Conservation (phyloP, 1,284 basidiomycete genomes). For the Cutaneotrichosporon spelunceum region DNA sequence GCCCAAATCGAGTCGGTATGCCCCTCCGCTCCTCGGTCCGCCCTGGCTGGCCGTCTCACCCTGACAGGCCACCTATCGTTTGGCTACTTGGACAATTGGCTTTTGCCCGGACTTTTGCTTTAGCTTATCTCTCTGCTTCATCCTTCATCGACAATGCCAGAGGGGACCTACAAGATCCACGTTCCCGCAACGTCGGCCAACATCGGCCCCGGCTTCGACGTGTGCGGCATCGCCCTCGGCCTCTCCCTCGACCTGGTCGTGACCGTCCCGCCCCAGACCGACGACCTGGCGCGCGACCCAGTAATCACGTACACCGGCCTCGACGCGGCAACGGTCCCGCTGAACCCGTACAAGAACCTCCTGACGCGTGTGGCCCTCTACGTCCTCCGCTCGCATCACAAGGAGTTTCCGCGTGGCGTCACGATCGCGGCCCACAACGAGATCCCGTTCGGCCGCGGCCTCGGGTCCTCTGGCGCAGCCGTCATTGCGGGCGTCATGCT, state of each 20-base stretch:
- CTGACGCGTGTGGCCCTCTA: constrained; percentile 98
- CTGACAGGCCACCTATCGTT: too few relatives aligned
- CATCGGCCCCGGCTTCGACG: constrained; percentile 98
- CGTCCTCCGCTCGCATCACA: constrained; percentile 79
- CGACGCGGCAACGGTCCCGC: constrained; percentile 84
- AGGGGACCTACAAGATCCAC: constrained; percentile 59
- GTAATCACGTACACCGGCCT: constrained; percentile 78
- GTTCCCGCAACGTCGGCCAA: constrained; percentile 97
- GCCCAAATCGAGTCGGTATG: too few relatives aligned
- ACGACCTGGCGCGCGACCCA: constrained; percentile 13
- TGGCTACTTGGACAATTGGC: background rate
- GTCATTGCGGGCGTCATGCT: constrained; percentile 94
- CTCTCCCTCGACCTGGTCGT: constrained; percentile 78
- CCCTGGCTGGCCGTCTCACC: too few relatives aligned
- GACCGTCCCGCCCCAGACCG: constrained; percentile 48
- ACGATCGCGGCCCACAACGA: constrained; percentile 80
- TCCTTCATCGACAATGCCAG: constrained; percentile 19
- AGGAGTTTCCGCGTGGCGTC: constrained; percentile 69
- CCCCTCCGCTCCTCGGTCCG: too few relatives aligned
- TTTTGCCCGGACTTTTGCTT: background rate
- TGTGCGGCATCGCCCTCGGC: constrained; percentile 92
- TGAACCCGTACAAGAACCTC: constrained; percentile 94
- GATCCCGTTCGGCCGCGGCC: constrained; percentile 94
- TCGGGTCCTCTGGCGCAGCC: constrained; percentile 96
- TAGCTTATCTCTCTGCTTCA: background rate